Conservation (phyloP, 2,329 filamentous ascomycete genomes). For the Aurifilum marmelostoma region DNA sequence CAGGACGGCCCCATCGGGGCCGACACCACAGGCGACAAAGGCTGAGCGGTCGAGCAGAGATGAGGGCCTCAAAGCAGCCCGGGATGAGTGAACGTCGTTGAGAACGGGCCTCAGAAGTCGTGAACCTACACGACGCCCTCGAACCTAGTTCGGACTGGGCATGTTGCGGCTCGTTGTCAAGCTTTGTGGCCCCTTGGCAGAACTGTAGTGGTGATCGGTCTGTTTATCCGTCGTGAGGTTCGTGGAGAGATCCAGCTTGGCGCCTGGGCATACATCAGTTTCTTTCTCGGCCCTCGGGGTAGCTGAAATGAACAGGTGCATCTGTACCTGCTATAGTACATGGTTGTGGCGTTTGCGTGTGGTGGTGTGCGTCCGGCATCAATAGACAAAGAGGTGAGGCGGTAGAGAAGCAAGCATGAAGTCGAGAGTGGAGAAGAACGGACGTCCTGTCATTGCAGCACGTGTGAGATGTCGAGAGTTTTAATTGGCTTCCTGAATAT, state of each 20-base stretch:
- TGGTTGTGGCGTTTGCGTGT: not conserved
- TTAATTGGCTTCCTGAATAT: constrained; percentile 15
- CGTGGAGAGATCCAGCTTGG: not conserved
- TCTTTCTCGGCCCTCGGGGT: not conserved
- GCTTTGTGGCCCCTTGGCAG: constrained; percentile 21
- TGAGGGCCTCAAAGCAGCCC: no score
- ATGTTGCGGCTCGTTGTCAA: constrained; percentile 9
- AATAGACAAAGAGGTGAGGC: not conserved
- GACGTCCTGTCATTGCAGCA: constrained; percentile 17
- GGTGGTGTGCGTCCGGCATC: not conserved
- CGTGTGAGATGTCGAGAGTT: constrained; percentile 4
- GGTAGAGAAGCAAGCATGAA: not conserved
- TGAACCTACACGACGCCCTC: not conserved
- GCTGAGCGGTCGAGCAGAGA: not conserved
- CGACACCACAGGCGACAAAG: not conserved
- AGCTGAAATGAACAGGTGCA: not conserved
- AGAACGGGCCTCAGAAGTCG: not conserved
- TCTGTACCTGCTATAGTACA: not conserved
- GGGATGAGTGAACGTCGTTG: not conserved
- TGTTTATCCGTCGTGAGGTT: constrained; percentile 9
- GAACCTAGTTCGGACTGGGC: not conserved
- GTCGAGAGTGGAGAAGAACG: constrained; percentile 11
- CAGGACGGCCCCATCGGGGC: not conserved
- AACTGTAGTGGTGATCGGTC: not conserved
- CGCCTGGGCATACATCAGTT: not conserved